phyloP scores from a whole-genome alignment of 257 asterid genomes.

The Solanum tarijense region DNA sequence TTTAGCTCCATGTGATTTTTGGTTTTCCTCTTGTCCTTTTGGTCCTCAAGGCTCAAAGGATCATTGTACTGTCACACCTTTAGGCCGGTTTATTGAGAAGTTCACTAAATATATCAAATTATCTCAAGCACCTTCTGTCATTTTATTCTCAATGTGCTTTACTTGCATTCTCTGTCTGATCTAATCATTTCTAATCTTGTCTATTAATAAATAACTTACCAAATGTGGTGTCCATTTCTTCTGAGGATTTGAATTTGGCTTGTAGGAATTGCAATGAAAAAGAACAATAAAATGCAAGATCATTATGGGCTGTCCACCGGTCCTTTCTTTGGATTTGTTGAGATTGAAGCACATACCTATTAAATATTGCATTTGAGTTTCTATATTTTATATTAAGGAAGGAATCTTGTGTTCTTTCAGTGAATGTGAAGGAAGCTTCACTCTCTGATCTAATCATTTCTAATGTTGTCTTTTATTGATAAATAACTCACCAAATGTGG shows the following conservation, averaged over 20 bases:
- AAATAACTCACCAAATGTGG: not conserved
- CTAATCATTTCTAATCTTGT: not conserved
- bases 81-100: not conserved
- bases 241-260: not conserved
- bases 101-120: not conserved
- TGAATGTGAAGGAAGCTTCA: not conserved
- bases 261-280: not conserved
- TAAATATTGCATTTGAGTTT: not conserved
- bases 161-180: not conserved
- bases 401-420: not conserved
- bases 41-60: not conserved
- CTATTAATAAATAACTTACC: not conserved
- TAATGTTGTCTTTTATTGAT: not conserved
- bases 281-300: not conserved
- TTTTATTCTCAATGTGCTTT: not conserved
- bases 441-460: not conserved
- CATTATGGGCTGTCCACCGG: not conserved
- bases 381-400: not conserved
- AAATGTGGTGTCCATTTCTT: not conserved
- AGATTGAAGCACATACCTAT: not conserved
- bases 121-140: not conserved
- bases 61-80: not conserved
- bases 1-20: not conserved
- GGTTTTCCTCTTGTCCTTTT: not conserved
- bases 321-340: not conserved